phyloP scores from a whole-genome alignment of 2,329 filamentous ascomycete species.

The Thelonectria rubi region DNA sequence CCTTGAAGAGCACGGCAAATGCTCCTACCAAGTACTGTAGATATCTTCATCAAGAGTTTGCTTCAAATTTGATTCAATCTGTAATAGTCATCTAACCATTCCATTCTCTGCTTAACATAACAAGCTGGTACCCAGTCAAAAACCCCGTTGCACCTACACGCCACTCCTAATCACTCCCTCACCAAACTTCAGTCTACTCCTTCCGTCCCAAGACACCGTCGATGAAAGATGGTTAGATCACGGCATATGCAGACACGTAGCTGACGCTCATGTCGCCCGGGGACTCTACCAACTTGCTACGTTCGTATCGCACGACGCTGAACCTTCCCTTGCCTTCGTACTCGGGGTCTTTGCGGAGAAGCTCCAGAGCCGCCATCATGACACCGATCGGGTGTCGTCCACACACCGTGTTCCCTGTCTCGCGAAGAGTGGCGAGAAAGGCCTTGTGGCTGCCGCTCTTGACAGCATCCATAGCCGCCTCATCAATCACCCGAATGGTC shows the following conservation, averaged over 20 bases:
- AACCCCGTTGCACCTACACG: not conserved
- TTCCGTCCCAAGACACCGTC: not conserved
- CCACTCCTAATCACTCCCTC: not conserved
- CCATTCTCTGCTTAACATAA: not conserved
- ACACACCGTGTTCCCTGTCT: slow-evolving; percentile 91
- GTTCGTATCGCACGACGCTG: slow-evolving; percentile 84
- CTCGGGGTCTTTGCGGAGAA: slow-evolving; percentile 54
- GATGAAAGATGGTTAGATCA: slow-evolving; percentile 59
- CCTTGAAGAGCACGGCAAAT: not conserved
- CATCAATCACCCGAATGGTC: slow-evolving; percentile 83
- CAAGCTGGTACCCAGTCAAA: not conserved
- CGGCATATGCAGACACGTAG: slow-evolving; percentile 91
- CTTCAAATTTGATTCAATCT: not conserved
- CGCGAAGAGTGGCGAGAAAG: slow-evolving; percentile 74
- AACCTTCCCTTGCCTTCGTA: slow-evolving; percentile 64
- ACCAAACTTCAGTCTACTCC: not conserved
- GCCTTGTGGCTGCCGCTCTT: slow-evolving; percentile 75
- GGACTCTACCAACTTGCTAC: slow-evolving; percentile 77
- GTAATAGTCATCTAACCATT: not conserved
- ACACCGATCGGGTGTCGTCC: slow-evolving; percentile 95
- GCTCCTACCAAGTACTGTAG: not conserved
- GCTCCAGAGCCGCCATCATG: slow-evolving; percentile 86
- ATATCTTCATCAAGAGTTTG: not conserved
- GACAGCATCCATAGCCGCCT: slow-evolving; percentile 84
- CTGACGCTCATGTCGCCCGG: slow-evolving; percentile 86